Base-by-base conservation (phyloP, 306 rosid genomes). In the Carpinus fangiana region DNA sequence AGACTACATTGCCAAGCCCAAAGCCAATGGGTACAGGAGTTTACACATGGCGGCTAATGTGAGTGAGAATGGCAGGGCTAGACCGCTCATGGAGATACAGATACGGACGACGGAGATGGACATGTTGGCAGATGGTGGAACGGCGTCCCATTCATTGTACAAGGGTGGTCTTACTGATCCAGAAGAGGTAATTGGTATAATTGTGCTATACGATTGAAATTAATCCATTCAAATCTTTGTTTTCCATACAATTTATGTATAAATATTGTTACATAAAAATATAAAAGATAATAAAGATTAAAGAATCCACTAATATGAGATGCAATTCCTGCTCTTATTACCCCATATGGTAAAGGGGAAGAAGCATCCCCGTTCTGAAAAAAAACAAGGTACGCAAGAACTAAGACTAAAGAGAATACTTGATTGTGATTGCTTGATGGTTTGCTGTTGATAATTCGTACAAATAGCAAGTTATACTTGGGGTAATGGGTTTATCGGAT, bases 21-120 rank as follows among this genome's bases (percentile, higher is more conserved):
- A 95, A 82, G 84, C 83, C 55, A 95, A 95, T 82, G 98, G 98
- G 1, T 95, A 95, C 73, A 86, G 82, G 85, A 95, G 98, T 79
- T 81, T 92, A 68, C 98, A 95, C 77, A 88, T 95, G 98, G 93
- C 93, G 26, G 98, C 92, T 43, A 92, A 95, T 85, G 96, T 91
- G 59, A 92, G 94, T 74, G 91, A 90, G 5, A 31, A 78, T 77
- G 88, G 86, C 14, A 80, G 80, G 89, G 55, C 74, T 36, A 84
- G 93, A 21, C 98, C 97, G 0, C 78, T 85, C 46, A 94, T 94
- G 98, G 98, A 94, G 80, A 78, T 94, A 80, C 98, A 94, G 59
- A 90, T 94, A 72, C 85, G 97, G 85, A 92, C 97, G n/a, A 78
- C 87, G 1, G 90, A 90, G 82, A 92, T 94, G 98, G 93, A 94